Evolutionary conservation across 257 asterid genomes (phyloP).

Genomic region (Buddleja alternifolia): DNA sequence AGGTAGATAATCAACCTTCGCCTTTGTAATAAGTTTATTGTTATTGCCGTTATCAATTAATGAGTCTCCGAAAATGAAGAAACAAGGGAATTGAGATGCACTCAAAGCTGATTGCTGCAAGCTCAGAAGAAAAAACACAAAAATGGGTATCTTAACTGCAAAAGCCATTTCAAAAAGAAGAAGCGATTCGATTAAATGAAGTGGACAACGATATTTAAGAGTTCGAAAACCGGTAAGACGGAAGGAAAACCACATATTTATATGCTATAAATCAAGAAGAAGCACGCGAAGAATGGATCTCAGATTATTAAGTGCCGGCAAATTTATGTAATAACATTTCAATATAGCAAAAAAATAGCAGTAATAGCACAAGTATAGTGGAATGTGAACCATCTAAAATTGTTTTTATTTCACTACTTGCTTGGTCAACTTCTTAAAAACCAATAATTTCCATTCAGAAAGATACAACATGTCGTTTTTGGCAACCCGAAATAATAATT

Average conservation of each 20-base stretch:
- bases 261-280: too few species aligned
- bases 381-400: too few species aligned
- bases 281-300: too few species aligned
- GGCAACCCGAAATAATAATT: not conserved
- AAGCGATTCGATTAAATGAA: not conserved
- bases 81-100: slow-evolving; percentile 54
- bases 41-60: slow-evolving; percentile 53
- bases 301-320: too few species aligned
- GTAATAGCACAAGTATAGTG: too few species aligned
- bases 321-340: too few species aligned
- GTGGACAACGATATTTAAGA: not conserved
- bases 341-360: too few species aligned
- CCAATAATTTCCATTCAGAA: not conserved
- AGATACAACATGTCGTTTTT: slow-evolving; percentile 10
- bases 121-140: not conserved
- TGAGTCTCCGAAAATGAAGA: slow-evolving; percentile 65
- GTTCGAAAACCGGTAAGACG: too few species aligned
- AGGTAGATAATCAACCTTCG: slow-evolving; percentile 47
- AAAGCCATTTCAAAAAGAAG: not conserved
- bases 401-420: not conserved
- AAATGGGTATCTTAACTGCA: not conserved
- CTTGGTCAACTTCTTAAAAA: slow-evolving; percentile 7
- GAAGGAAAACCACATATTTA: too few species aligned
- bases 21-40: slow-evolving; percentile 33
- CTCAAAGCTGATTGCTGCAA: slow-evolving; percentile 17